A percentile compares a stretch with the other conserved stretches of the same genome.
phyloP scores from a whole-genome alignment of 1,284 basidiomycete genomes.

The Apiotrichum brassicae region DNA sequence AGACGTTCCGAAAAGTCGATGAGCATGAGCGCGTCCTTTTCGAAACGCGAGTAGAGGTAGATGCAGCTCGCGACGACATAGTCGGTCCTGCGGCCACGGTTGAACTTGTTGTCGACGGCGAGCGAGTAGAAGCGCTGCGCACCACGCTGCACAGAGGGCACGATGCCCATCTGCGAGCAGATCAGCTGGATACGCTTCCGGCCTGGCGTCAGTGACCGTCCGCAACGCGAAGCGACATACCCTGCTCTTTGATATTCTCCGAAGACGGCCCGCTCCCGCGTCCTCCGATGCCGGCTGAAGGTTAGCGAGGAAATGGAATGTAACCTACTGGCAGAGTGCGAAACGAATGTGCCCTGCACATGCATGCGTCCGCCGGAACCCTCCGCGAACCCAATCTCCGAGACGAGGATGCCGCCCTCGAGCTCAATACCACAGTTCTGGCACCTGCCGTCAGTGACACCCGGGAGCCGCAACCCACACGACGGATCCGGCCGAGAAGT shows the following conservation, averaged over 20 bases:
- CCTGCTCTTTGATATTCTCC: constrained; percentile 36
- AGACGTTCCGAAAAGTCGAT: constrained; percentile 95
- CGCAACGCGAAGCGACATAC: constrained; percentile 15
- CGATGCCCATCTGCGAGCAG: constrained; percentile 68
- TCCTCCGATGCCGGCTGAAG: constrained; percentile 25
- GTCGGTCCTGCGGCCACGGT: constrained; percentile 82
- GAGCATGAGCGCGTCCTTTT: constrained; percentile 85
- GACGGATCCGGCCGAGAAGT: constrained; percentile 31
- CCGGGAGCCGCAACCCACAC: constrained; percentile 24
- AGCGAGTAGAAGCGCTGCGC: constrained; percentile 87
- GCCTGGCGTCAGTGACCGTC: constrained; percentile 50
- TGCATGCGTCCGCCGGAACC: constrained; percentile 85
- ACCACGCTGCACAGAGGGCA: constrained; percentile 69
- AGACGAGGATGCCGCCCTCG: constrained; percentile 91
- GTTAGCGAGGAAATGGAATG: neutral
- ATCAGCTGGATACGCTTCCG: constrained; percentile 74
- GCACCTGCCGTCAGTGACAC: constrained; percentile 50
- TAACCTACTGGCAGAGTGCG: constrained; percentile 70
- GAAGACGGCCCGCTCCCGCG: constrained; percentile 23
- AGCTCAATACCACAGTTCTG: constrained; percentile 78
- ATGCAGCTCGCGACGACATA: constrained; percentile 94
- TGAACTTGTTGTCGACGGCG: constrained; percentile 89
- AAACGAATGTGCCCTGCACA: constrained; percentile 93
- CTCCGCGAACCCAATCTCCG: constrained; percentile 90
- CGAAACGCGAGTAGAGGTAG: constrained; percentile 88